Percentiles rank a stretch among this genome's conserved stretches.
Conservation (phyloP, 2,329 filamentous ascomycete species). For the Penicillium sp. region DNA sequence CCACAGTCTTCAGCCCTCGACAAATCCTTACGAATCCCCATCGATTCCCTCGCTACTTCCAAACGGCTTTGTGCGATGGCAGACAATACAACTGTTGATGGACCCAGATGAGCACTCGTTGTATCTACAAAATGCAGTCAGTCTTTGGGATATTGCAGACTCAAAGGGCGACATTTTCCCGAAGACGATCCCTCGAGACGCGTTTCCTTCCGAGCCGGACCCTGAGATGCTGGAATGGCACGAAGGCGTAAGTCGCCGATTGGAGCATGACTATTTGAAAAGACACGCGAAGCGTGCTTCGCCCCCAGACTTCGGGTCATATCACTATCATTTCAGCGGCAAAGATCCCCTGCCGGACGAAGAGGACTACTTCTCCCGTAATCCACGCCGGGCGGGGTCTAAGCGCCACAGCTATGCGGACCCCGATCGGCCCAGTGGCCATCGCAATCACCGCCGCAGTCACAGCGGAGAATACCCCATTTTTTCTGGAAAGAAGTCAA, state of each 20-base stretch:
- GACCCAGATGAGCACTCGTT: constrained; percentile 84
- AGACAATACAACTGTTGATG: constrained; percentile 84
- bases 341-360: constrained; percentile 32
- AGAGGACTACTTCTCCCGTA: constrained; percentile 20
- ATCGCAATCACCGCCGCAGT: constrained; percentile 25
- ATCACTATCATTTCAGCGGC: constrained; percentile 32
- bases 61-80: constrained; percentile 87
- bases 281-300: constrained; percentile 38
- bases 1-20: constrained; percentile 75
- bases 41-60: constrained; percentile 78
- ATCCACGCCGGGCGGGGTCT: constrained; percentile 15
- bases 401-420: constrained; percentile 20
- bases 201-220: constrained; percentile 72
- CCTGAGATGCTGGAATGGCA: constrained; percentile 85
- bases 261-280: constrained; percentile 61
- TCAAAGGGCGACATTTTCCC: constrained; percentile 61
- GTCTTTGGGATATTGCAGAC: constrained; percentile 72
- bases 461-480: constrained; percentile 24
- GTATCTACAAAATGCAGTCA: constrained; percentile 77
- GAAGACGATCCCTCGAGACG: constrained; percentile 63
- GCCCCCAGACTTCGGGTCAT: constrained; percentile 31
- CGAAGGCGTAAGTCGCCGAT: constrained; percentile 67
- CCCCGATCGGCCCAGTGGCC: constrained; percentile 20
- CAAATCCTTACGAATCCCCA: constrained; percentile 69
- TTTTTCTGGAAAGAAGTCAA: constrained; percentile 18